A percentile compares a stretch with the other conserved stretches of the same genome.
Conservation (phyloP, 306 rosid species). For the Prunus mongolica region DNA sequence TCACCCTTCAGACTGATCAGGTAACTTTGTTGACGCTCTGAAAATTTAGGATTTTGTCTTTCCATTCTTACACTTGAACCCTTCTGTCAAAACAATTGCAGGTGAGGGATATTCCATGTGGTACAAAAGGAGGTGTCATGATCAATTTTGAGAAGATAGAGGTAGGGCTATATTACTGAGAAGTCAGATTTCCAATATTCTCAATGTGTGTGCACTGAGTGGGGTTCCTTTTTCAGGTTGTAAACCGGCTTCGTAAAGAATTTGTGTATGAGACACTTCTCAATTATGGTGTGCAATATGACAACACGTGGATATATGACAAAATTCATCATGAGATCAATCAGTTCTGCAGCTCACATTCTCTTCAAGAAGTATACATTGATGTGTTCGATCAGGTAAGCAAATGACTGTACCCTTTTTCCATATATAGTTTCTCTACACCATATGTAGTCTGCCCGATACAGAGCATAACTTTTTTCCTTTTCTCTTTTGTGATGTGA, state of each 20-base stretch:
- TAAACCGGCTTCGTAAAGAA: slow-evolving; percentile 73
- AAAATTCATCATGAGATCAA: slow-evolving; percentile 94
- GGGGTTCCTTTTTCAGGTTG: slow-evolving; percentile 53
- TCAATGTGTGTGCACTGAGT: slow-evolving; percentile 12
- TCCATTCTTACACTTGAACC: slow-evolving; percentile 1
- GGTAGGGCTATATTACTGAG: slow-evolving; percentile 32
- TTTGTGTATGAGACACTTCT: slow-evolving; percentile 72
- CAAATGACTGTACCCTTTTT: background rate
- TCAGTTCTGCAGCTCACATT: slow-evolving; percentile 86
- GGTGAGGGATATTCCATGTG: slow-evolving; percentile 95
- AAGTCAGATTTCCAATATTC: slow-evolving; percentile 6
- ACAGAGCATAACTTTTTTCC: background rate
- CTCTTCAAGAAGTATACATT: slow-evolving; percentile 85
- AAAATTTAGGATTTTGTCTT: slow-evolving; percentile 7
- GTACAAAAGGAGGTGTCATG: slow-evolving; percentile 96
- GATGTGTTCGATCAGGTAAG: slow-evolving; percentile 90
- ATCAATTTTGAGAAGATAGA: slow-evolving; percentile 83
- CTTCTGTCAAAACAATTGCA: slow-evolving; percentile 18
- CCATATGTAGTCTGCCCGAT: background rate
- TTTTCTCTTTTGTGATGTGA: slow-evolving; percentile 8
- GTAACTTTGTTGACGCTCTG: slow-evolving; percentile 33
- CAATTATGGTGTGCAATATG: slow-evolving; percentile 80
- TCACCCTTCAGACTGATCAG: slow-evolving; percentile 83
- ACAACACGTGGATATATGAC: slow-evolving; percentile 93
- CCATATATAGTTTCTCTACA: background rate